These are phyloP conservation scores for Russula brevipes DNA, from an alignment of 768 basidiomycete genomes.

Conservation along the genomic window DNA sequence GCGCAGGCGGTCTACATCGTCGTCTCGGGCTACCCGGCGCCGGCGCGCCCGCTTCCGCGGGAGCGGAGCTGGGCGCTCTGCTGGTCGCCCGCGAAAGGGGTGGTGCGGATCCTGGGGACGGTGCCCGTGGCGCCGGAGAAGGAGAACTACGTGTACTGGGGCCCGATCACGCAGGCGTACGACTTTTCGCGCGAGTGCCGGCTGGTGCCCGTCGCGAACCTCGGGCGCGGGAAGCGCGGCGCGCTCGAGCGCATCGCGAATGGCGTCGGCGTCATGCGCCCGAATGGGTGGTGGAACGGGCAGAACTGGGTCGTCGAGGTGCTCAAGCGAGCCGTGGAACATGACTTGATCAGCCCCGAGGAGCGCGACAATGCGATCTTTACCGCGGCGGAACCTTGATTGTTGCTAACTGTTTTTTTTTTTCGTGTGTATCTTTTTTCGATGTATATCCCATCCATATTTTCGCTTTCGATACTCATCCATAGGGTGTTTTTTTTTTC, in stretches of 20 bases:
- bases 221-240: slow-evolving; percentile 15
- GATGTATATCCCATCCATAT: no score
- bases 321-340: slow-evolving; percentile 22
- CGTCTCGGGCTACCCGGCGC: slow-evolving; percentile 21
- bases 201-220: slow-evolving; percentile 19
- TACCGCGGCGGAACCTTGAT: slow-evolving; percentile 23
- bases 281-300: slow-evolving; percentile 26
- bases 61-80: slow-evolving; percentile 23
- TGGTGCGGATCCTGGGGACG: slow-evolving; percentile 9
- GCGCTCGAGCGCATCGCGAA: slow-evolving; percentile 23
- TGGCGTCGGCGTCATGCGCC: slow-evolving; percentile 23
- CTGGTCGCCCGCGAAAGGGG: slow-evolving; percentile 17
- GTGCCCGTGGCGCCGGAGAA: slow-evolving; percentile 19
- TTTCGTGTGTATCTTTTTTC: no score
- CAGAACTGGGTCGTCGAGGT: slow-evolving; percentile 27
- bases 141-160: slow-evolving; percentile 22
- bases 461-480: no score
- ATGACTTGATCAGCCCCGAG: slow-evolving; percentile 21
- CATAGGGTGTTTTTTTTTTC: no score
- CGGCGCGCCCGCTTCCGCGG: slow-evolving; percentile 17
- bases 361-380: slow-evolving; percentile 23
- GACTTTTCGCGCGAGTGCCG: slow-evolving; percentile 11
- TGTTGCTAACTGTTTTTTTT: no score
- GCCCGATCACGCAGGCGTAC: slow-evolving; percentile 20
- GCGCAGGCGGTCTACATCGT: slow-evolving; percentile 21